Base-by-base conservation (phyloP, 768 basidiomycete genomes). In the Russula griseocarnosa region DNA sequence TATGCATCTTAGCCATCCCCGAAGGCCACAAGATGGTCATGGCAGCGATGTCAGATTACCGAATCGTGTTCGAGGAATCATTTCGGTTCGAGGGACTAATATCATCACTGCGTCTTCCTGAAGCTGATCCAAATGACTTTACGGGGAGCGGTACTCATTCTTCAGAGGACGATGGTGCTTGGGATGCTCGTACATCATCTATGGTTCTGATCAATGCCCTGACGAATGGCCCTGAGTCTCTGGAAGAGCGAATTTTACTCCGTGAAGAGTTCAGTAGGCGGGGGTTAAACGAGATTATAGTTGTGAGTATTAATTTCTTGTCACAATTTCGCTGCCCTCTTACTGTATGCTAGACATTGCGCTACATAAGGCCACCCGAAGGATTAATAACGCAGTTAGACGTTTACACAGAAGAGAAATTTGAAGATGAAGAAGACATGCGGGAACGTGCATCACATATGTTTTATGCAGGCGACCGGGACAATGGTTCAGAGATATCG, bases 341-440 rank as follows among this genome's bases (percentile, higher is more conserved):
- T 55, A 44, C 32, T 47, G 30, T 65, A 16, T 16, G 46, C 14
- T 67, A 94, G 93, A 83, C 85, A 5, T 77, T 95, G 8, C 82
- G 86, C 65, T 92, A 92, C 68, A 77, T 85, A 44, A 82, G 83
- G 69, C 90, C 92, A 1, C 89, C 92, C 8, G 92, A 88, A n/a
- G 72, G 69, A 4, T 75, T 96, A n/a, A 71, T 89, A n/a, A 88
- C 80, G 0, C 94, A 95, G 69, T 75, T 94, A 7, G 83, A 88
- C 66, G 80, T 92, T 30, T 96, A 94, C 69, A 81, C 83, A 0
- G 93, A 96, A 66, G 93, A 95, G 73, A 90, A 92, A 69, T 90
- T 87, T 51, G 93, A 95, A 69, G 94, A 97, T 71, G 89, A 92
- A 72, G 86, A 90, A 70, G 90, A 94, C 55, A 81, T 91, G 74